Base-by-base conservation (phyloP, 176 grass and related monocot genomes). In the Panicum miliaceum region DNA sequence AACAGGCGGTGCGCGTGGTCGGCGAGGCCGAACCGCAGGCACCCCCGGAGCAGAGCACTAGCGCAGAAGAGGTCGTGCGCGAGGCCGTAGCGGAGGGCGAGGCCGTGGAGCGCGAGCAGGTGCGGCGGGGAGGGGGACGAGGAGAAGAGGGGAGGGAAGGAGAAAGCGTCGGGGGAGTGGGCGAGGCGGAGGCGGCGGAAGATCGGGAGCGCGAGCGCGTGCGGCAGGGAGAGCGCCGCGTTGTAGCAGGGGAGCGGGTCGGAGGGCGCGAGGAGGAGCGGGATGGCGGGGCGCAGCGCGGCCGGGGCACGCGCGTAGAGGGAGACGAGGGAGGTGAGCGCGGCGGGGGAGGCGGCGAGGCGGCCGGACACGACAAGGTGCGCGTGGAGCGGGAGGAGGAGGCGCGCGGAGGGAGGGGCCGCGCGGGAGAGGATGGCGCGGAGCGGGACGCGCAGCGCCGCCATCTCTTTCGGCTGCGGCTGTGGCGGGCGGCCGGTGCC, bases 171-270 rank as follows among this genome's bases (percentile, higher is more conserved):
- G 12, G 88, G 88, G 84, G 22, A 82, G 73, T 90, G 84, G 57
- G 4, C 64, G 79, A 48, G 37, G 73, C 74, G 84, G 86, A 89
- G 74, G 74, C 69, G 68, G 74, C 63, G 32, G 82, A 92, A 89
- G 78, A 91, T 12, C 38, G n/a, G 57, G 66, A 91, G 72, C 62
- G 87, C 73, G 34, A 94, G 87, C 81, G 54, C 52, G 60, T 88
- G 83, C 43, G 88, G 89, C 8, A 86, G 87, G 12, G 87, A 59
- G 43, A 94, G 73, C 72, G 87, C 77, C 27, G 92, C 82, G 69
- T 94, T 94, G 87, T 82, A 92, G 90, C 78, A 81, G 85, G 90
- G 83, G 9, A 94, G 84, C 16, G 84, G 89, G 8, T 67, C 50
- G 7, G 68, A 5, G 15, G 72, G 80, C 8, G 40, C 9, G 36